A percentile compares a stretch with the other conserved stretches of the same genome.
These are phyloP conservation scores for Citrus unshiu DNA, from an alignment of 345 rosid genomes.

Conservation along the genomic window DNA sequence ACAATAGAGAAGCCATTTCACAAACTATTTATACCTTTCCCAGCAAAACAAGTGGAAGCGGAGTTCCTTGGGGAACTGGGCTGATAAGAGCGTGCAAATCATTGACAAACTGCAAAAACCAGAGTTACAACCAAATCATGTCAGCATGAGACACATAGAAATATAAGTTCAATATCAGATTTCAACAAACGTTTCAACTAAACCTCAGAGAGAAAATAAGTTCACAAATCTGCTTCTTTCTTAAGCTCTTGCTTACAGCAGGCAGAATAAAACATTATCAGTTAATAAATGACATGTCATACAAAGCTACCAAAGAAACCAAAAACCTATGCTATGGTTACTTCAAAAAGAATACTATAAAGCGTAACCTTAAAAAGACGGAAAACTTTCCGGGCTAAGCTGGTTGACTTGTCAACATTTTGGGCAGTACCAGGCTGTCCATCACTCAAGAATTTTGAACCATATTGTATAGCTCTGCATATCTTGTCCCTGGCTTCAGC, in stretches of 20 bases:
- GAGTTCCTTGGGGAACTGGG: constrained; percentile 89
- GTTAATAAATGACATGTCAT: background rate
- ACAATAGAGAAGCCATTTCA: background rate
- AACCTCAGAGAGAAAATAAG: background rate
- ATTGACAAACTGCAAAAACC: constrained; percentile 76
- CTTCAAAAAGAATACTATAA: background rate
- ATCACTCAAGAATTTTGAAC: constrained; percentile 82
- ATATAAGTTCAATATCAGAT: constrained; percentile 2
- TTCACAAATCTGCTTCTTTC: background rate
- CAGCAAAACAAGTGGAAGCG: constrained; percentile 76
- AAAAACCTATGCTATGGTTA: background rate
- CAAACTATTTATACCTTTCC: constrained; percentile 60
- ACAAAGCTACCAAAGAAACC: background rate
- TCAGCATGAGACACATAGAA: background rate
- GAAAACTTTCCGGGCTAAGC: constrained; percentile 96
- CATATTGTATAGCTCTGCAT: constrained; percentile 96
- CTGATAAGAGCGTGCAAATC: constrained; percentile 83
- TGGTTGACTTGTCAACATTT: constrained; percentile 87
- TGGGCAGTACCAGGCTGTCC: constrained; percentile 97
- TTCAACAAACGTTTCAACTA: background rate
- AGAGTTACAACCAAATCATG: constrained; percentile 14
- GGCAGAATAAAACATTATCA: background rate
- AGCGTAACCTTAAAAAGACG: constrained; percentile 82
- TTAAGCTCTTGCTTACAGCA: background rate
- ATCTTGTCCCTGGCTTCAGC: constrained; percentile 99